Evolutionary conservation across 345 rosid species (phyloP).

Genomic region (Eucalyptus pauciflora): DNA sequence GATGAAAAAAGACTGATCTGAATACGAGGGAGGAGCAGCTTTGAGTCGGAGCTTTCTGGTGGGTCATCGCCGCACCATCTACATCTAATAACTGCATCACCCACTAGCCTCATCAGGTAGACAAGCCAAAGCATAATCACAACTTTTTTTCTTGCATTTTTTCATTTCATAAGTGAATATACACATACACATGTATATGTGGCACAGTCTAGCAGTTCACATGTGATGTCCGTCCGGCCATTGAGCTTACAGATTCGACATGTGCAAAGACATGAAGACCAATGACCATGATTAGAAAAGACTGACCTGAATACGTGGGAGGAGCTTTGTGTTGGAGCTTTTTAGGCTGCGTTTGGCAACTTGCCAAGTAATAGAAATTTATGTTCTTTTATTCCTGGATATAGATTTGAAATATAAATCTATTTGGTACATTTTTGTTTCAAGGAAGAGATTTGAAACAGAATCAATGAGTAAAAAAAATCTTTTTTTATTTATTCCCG

Average conservation of each 20-base stretch:
- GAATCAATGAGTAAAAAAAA: no score
- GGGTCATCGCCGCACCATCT: not conserved
- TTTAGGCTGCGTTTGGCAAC: not conserved
- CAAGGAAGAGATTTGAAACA: rapidly evolving
- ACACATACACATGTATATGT: no score
- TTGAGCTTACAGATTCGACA: not conserved
- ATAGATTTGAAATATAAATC: rapidly evolving
- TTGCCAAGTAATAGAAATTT: no score
- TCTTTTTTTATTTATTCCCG: rapidly evolving
- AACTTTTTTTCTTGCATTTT: no score
- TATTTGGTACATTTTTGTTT: no score
- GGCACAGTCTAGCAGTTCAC: not conserved
- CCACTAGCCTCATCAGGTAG: no score
- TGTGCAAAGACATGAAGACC: not conserved
- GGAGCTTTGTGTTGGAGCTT: not conserved
- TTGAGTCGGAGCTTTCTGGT: not conserved
- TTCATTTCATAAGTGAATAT: no score
- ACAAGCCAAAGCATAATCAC: no score
- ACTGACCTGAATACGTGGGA: not conserved
- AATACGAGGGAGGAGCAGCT: not conserved
- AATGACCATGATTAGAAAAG: not conserved
- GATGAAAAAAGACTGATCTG: not conserved
- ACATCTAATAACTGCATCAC: not conserved
- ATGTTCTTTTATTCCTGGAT: rapidly evolving
- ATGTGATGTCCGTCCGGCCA: not conserved